These are phyloP conservation scores for Tolypocladium pustulatum DNA, from an alignment of 2,329 filamentous ascomycete species.

Conservation along the genomic window DNA sequence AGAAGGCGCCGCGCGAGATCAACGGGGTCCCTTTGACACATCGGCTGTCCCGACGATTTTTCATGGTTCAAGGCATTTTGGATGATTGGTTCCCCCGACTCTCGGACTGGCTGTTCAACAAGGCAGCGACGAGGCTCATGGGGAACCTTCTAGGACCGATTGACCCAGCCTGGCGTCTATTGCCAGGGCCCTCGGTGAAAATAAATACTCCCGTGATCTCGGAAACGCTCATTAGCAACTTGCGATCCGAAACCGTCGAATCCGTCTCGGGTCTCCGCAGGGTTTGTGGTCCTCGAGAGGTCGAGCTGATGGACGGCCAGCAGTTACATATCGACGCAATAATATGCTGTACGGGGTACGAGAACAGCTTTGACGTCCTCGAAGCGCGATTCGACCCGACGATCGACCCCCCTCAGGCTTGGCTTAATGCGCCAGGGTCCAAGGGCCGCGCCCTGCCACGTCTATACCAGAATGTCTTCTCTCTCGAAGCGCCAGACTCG, in stretches of 20 bases:
- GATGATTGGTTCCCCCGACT: background rate
- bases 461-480: background rate
- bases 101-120: background rate
- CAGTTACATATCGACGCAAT: background rate
- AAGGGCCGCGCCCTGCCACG: background rate
- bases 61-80: background rate
- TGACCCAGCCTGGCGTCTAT: background rate
- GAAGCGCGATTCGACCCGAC: background rate
- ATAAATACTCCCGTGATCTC: background rate
- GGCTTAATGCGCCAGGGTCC: background rate
- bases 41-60: background rate
- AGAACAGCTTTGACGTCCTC: background rate
- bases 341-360: background rate
- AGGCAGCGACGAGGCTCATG: background rate
- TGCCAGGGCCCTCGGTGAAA: background rate
- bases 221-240: background rate
- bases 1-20: background rate
- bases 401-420: background rate
- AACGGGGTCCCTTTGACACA: background rate
- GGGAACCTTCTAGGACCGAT: background rate
- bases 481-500: conserved; percentile 18
- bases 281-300: background rate
- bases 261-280: background rate
- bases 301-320: background rate
- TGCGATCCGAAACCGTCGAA: background rate